Evolutionary conservation across 805 yeast genomes (phyloP).

Genomic region (Pichia gijzeniarum): DNA sequence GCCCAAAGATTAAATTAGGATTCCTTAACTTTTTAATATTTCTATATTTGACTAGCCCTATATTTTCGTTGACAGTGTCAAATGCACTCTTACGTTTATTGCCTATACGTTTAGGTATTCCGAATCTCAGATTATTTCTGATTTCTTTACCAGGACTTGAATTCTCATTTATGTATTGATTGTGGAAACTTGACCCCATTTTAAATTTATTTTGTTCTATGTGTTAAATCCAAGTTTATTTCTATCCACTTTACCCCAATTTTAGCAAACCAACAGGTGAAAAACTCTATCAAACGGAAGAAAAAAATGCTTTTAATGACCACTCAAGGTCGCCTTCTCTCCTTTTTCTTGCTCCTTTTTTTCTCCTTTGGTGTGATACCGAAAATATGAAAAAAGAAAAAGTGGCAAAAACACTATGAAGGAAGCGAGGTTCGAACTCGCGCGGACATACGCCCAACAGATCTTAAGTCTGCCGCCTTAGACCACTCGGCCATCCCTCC

Average conservation of each 20-base stretch:
- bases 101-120: not conserved
- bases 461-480: constrained; percentile 22
- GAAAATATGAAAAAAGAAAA: not conserved
- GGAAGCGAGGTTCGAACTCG: constrained; percentile 24
- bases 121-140: not conserved
- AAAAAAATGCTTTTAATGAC: too few species aligned
- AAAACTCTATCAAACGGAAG: too few species aligned
- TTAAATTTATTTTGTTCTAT: not conserved
- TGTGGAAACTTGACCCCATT: constrained; percentile 7
- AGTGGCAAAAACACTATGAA: constrained; percentile 11
- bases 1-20: constrained; percentile 41
- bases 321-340: too few species aligned
- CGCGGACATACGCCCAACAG: constrained; percentile 21
- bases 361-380: too few species aligned
- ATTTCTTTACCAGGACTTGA: not conserved
- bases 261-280: too few species aligned
- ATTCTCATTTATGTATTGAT: constrained; percentile 1
- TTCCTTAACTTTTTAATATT: constrained; percentile 31
- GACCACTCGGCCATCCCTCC: constrained; percentile 23
- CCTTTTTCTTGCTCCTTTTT: not conserved
- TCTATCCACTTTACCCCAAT: too few species aligned
- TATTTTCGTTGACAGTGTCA: not conserved
- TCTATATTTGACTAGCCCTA: not conserved
- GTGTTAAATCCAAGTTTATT: too few species aligned
- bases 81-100: constrained; percentile 2